Conservation (phyloP, 2,329 filamentous ascomycete genomes). For the Hymenotorrendiella dingleyae region DNA sequence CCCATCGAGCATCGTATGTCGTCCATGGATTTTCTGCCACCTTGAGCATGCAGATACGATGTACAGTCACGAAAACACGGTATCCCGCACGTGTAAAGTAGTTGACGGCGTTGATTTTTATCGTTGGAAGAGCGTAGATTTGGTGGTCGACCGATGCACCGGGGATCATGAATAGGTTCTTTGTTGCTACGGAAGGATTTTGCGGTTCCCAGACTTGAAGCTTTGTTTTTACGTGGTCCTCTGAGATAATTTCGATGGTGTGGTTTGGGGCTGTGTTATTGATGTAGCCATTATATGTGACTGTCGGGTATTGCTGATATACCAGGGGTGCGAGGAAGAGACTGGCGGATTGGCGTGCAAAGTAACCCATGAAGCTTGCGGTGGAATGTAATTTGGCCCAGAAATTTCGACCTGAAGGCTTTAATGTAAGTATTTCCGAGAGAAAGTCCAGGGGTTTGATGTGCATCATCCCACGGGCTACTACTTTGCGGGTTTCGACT, state of each 20-base stretch:
- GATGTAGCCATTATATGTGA: slow-evolving; percentile 42
- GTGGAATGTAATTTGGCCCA: slow-evolving; percentile 40
- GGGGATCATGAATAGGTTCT: slow-evolving; percentile 55
- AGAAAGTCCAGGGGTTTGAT: slow-evolving; percentile 49
- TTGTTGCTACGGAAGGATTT: slow-evolving; percentile 31
- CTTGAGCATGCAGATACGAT: slow-evolving; percentile 50
- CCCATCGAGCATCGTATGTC: slow-evolving; percentile 53
- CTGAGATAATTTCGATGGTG: slow-evolving; percentile 42
- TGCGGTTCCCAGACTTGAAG: slow-evolving; percentile 53
- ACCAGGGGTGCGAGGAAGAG: slow-evolving; percentile 50
- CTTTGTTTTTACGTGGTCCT: slow-evolving; percentile 45
- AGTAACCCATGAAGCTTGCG: slow-evolving; percentile 48
- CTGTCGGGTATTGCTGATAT: slow-evolving; percentile 48
- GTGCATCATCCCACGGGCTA: slow-evolving; percentile 55
- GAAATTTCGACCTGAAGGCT: slow-evolving; percentile 42
- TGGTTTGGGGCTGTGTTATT: slow-evolving; percentile 43
- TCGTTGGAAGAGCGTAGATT: slow-evolving; percentile 57
- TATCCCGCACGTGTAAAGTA: slow-evolving; percentile 57
- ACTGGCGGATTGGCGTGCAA: slow-evolving; percentile 46
- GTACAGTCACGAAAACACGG: slow-evolving; percentile 51
- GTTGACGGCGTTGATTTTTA: slow-evolving; percentile 57
- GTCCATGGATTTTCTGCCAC: slow-evolving; percentile 48
- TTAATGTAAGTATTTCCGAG: slow-evolving; percentile 48
- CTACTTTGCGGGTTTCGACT: slow-evolving; percentile 28
- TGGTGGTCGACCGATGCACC: slow-evolving; percentile 58